Conservation (phyloP, 352 stramenopile species). For the Globisporangium nodosum region DNA sequence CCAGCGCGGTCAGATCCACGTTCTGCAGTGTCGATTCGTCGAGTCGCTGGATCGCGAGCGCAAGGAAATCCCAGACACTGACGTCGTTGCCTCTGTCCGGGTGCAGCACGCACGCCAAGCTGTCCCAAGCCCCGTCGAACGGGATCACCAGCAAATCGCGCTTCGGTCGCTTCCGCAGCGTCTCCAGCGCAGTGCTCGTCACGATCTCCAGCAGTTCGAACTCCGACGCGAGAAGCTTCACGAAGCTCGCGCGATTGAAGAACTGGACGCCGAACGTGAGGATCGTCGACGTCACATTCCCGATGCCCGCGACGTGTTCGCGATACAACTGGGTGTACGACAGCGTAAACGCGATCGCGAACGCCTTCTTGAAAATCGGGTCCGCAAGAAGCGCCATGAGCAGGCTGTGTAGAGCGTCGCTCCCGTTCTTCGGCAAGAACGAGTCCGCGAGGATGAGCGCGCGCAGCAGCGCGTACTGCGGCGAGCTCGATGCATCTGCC, state of each 20-base stretch:
- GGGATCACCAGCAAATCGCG: constrained; percentile 33
- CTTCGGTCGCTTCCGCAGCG: constrained; percentile 52
- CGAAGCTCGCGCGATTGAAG: constrained; percentile 97
- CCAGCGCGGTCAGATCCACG: constrained; percentile 40
- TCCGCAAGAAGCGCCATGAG: constrained; percentile 96
- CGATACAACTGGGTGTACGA: constrained; percentile 89
- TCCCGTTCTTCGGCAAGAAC: constrained; percentile 74
- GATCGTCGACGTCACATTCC: constrained; percentile 85
- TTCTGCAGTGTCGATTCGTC: constrained; percentile 32
- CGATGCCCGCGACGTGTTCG: constrained; percentile 68
- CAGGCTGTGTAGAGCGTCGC: constrained; percentile 87
- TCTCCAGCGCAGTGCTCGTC: constrained; percentile 64
- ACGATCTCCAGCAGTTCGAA: constrained; percentile 74
- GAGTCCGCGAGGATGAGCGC: constrained; percentile 82
- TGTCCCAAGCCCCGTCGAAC: constrained; percentile 42
- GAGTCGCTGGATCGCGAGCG: constrained; percentile 48
- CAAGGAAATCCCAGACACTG: constrained; percentile 65
- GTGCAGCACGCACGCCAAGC: constrained; percentile 34
- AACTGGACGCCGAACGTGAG: constrained; percentile 96
- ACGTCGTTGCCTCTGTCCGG: constrained; percentile 26
- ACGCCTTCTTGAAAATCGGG: constrained; percentile 94
- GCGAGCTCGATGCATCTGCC: constrained; percentile 10
- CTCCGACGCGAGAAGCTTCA: constrained; percentile 76
- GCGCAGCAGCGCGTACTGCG: constrained; percentile 49
- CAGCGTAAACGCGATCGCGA: constrained; percentile 93